Conservation (phyloP, 2,329 filamentous ascomycete species). For the Trichophyton simii region DNA sequence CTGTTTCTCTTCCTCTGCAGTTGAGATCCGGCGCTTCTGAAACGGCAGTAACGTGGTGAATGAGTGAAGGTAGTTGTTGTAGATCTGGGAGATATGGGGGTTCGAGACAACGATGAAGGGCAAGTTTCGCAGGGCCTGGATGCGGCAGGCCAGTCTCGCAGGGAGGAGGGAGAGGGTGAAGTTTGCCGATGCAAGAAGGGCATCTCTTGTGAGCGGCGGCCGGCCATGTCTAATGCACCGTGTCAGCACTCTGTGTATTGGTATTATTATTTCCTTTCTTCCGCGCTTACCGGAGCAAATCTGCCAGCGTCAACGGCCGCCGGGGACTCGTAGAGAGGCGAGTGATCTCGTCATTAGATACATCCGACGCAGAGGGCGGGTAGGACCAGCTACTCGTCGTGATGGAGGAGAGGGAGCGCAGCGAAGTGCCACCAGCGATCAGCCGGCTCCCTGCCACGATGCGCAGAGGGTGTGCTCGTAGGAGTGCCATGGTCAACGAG, state of each 20-base stretch:
- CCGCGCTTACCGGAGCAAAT: conserved; percentile 63
- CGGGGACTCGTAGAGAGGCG: conserved; percentile 65
- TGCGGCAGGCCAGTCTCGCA: conserved; percentile 81
- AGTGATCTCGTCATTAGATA: conserved; percentile 63
- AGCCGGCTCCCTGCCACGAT: background rate
- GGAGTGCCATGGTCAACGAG: background rate
- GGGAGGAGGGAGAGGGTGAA: conserved; percentile 90
- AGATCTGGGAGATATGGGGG: conserved; percentile 83
- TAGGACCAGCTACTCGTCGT: conserved; percentile 25
- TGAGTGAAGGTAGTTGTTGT: conserved; percentile 91
- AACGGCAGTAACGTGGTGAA: conserved; percentile 83
- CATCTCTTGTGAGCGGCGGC: conserved; percentile 67
- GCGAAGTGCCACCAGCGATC: background rate
- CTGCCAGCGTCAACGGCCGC: conserved; percentile 70
- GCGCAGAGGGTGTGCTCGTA: background rate
- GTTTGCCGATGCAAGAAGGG: conserved; percentile 80
- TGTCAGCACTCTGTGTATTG: background rate
- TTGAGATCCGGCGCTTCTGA: conserved; percentile 57
- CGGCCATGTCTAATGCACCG: conserved; percentile 50
- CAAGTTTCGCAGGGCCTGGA: conserved; percentile 82
- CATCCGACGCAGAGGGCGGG: conserved; percentile 37
- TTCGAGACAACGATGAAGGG: conserved; percentile 99
- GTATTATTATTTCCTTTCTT: too few relatives aligned
- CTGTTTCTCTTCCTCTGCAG: conserved; percentile 70
- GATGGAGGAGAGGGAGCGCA: conserved; percentile 4